Evolutionary conservation across 805 yeast genomes (phyloP).

Genomic region (Ogataea pignaliae): DNA sequence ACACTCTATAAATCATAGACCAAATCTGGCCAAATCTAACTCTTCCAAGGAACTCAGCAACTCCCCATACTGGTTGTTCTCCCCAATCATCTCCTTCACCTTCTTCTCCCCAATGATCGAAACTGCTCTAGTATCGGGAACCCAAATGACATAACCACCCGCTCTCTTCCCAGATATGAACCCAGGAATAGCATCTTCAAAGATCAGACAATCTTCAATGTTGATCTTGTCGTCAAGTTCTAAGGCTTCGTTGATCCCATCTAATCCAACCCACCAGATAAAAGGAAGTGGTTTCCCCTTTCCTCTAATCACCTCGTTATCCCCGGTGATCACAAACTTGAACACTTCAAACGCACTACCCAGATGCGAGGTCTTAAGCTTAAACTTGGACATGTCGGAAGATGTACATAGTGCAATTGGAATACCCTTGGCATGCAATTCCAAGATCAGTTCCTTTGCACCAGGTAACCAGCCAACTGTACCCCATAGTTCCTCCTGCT

Average conservation of each 20-base stretch:
- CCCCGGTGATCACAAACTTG: slow-evolving; percentile 72
- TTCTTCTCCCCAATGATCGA: slow-evolving; percentile 47
- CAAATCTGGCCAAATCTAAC: slow-evolving; percentile 47
- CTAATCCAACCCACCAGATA: slow-evolving; percentile 82
- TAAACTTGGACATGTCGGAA: slow-evolving; percentile 56
- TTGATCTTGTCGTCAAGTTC: slow-evolving; percentile 37
- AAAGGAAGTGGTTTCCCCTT: slow-evolving; percentile 93
- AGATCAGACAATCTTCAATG: slow-evolving; percentile 80
- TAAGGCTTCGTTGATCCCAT: slow-evolving; percentile 52
- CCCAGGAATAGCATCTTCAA: slow-evolving; percentile 96
- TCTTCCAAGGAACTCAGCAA: slow-evolving; percentile 47
- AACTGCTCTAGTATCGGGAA: slow-evolving; percentile 77
- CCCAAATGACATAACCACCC: slow-evolving; percentile 88
- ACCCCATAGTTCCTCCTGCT: slow-evolving; percentile 60
- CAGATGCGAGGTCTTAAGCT: slow-evolving; percentile 71
- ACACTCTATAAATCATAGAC: slow-evolving; percentile 25
- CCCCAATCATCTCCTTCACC: slow-evolving; percentile 41
- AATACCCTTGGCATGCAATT: slow-evolving; percentile 45
- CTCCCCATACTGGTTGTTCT: slow-evolving; percentile 45
- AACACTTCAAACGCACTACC: slow-evolving; percentile 56
- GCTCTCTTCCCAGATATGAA: slow-evolving; percentile 79
- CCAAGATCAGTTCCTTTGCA: slow-evolving; percentile 61
- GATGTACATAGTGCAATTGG: slow-evolving; percentile 94
- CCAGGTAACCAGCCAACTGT: slow-evolving; percentile 74
- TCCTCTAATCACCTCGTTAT: slow-evolving; percentile 76